Base-by-base conservation (phyloP, 371 early-diverging fungal genomes). In the Mortierella sp. region DNA sequence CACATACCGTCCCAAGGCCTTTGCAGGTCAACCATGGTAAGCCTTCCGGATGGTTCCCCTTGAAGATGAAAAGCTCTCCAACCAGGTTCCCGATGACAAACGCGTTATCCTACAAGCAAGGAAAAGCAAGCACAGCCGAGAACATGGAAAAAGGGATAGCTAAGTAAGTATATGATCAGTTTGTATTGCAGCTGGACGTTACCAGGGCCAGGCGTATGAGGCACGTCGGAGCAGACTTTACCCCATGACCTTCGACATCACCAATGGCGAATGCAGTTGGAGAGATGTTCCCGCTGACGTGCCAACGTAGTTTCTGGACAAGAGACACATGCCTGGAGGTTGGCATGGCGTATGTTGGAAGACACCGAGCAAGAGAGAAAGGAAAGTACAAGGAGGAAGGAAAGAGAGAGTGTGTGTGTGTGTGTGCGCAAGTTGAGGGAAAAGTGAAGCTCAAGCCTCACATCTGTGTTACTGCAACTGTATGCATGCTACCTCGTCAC, bases 51-150 rank as follows among this genome's bases (percentile, higher is more conserved):
- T 87, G 82, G 38, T 84, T 83, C 14, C 92, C 92, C 61, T 93
- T 93, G 52, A 93, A 94, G 14, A 94, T 87, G n/a, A 90, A 90
- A 30, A 94, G 80, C 59, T 89, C 88, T 34, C 94, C 94, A 56
- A 87, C 86, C 42, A 93, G 72, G 64, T 90, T 93, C 6, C 94
- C 94, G 52, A 94, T 89, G 7, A 94, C 92, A 80, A 94, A 91
- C 79, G 94, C 93, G 62, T 90, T 91, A 58, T 89, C 87, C 93
- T 93, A 59, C n/a, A 16, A 26, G 42, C 6, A 43, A 41, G 28
- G 46, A 54, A 50, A 46, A 28, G n/a, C 26, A 13, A 24, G 39
- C 27, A 38, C 34, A 34, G 34, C 34, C 10, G 34, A 54, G 14
- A 2, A 4, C 23, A 8, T n/a, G 39, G 41, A 26, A 30, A 24